Percentiles rank a stretch among this genome's conserved stretches.
phyloP scores from a whole-genome alignment of 768 basidiomycete species.

The Russula abietina region DNA sequence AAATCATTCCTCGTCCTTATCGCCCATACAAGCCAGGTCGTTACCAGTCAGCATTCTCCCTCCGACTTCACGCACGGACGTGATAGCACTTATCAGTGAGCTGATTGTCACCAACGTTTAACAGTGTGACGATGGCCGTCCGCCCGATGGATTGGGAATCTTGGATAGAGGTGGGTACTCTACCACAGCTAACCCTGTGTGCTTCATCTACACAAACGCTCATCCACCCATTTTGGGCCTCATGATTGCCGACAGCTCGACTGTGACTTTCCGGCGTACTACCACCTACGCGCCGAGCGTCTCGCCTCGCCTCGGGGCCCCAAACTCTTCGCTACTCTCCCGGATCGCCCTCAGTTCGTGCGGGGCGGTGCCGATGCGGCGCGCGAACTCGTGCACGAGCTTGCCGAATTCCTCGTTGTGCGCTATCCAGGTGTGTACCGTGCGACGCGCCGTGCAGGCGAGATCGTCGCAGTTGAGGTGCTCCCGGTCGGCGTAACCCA shows the following conservation, averaged over 20 bases:
- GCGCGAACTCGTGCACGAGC: constrained; percentile 60
- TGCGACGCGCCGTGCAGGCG: constrained; percentile 39
- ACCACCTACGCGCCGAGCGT: constrained; percentile 53
- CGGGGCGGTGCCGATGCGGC: constrained; percentile 32
- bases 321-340: constrained; percentile 37
- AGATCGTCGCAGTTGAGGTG: constrained; percentile 49
- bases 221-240: neutral
- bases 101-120: neutral
- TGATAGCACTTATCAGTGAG: neutral
- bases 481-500: constrained; percentile 44
- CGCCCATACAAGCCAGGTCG: constrained; percentile 57
- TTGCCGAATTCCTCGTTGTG: constrained; percentile 58
- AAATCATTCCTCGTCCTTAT: constrained; percentile 55
- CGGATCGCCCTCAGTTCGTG: constrained; percentile 32
- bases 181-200: no score
- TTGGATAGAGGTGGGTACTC: constrained; percentile 58
- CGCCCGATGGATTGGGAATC: constrained; percentile 61
- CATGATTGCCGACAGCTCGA: constrained; percentile 43
- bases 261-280: constrained; percentile 46
- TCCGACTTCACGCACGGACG: neutral
- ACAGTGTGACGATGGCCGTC: constrained; percentile 64
- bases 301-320: constrained; percentile 43
- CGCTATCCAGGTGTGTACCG: constrained; percentile 56
- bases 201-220: neutral
- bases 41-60: constrained; percentile 42